phyloP scores from a whole-genome alignment of 2,329 filamentous ascomycete genomes.

The Hypoxylon sp. region DNA sequence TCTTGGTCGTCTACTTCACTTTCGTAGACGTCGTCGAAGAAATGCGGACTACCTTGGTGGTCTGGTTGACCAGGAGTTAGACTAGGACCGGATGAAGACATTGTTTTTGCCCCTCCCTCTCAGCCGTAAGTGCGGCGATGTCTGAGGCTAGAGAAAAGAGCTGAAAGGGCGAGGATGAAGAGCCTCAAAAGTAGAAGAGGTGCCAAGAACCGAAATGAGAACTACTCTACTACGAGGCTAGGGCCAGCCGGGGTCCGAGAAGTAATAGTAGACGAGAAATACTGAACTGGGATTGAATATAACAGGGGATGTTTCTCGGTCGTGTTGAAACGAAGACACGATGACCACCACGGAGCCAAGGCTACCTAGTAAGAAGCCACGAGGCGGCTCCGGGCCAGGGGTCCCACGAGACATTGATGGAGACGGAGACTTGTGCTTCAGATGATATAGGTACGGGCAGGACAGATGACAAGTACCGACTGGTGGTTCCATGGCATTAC shows the following conservation, averaged over 20 bases:
- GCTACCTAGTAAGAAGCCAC: constrained; percentile 22
- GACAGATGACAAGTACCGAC: constrained; percentile 30
- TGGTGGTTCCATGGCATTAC: constrained; percentile 24
- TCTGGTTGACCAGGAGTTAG: constrained; percentile 51
- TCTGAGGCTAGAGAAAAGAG: constrained; percentile 30
- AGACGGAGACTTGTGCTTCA: constrained; percentile 29
- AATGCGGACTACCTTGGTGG: constrained; percentile 49
- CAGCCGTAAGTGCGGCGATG: constrained; percentile 18
- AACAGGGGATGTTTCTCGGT: constrained; percentile 24
- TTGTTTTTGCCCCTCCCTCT: constrained; percentile 43
- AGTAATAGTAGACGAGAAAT: constrained; percentile 33
- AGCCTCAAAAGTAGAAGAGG: constrained; percentile 33
- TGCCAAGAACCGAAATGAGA: constrained; percentile 34
- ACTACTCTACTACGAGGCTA: constrained; percentile 40
- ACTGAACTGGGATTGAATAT: constrained; percentile 28
- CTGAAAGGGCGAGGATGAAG: constrained; percentile 29
- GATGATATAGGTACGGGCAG: constrained; percentile 13
- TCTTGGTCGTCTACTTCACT: constrained; percentile 56
- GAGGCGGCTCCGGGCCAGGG: constrained; percentile 40
- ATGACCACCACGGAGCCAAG: constrained; percentile 25
- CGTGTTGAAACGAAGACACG: constrained; percentile 36
- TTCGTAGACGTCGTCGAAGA: constrained; percentile 62
- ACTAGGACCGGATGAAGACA: constrained; percentile 51
- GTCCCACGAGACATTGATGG: constrained; percentile 36
- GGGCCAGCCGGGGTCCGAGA: constrained; percentile 26